A percentile compares a stretch with the other conserved stretches of the same genome.
phyloP scores from a whole-genome alignment of 2,329 filamentous ascomycete species.

The Pseudopyricularia javanii region DNA sequence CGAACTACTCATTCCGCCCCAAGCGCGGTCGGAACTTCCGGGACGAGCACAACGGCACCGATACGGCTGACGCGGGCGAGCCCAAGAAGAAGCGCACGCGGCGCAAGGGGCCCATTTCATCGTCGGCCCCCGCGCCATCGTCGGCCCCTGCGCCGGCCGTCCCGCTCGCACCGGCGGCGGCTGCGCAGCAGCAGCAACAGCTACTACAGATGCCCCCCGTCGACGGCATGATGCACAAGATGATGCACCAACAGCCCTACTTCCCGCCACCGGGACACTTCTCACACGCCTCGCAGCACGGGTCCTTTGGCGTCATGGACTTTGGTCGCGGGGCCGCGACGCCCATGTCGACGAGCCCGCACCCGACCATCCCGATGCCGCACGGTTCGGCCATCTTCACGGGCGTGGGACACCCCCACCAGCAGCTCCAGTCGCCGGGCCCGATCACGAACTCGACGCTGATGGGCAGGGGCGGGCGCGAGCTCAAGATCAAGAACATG shows the following conservation, averaged over 20 bases:
- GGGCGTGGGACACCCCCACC: slow-evolving; percentile 6
- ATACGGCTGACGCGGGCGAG: slow-evolving; percentile 15
- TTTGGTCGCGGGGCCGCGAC: neutral
- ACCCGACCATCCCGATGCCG: neutral
- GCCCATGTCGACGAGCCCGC: neutral
- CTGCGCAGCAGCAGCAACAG: neutral
- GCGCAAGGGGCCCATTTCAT: slow-evolving; percentile 5
- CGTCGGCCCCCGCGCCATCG: slow-evolving; percentile 1
- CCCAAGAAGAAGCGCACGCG: slow-evolving; percentile 12
- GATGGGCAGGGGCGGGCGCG: slow-evolving; percentile 3
- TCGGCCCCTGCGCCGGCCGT: neutral
- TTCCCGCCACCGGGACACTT: neutral
- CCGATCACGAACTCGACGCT: neutral
- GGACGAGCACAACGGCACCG: slow-evolving; percentile 27
- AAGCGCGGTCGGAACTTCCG: slow-evolving; percentile 43
- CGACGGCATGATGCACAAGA: neutral
- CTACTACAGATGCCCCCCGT: neutral
- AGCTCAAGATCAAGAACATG: slow-evolving; percentile 6
- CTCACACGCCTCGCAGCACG: neutral
- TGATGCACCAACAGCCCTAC: neutral
- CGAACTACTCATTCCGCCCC: slow-evolving; percentile 39
- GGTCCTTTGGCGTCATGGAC: slow-evolving; percentile 1
- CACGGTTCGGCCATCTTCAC: slow-evolving; percentile 4
- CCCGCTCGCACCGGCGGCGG: too few species aligned
- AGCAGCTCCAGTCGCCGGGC: slow-evolving; percentile 2